Conservation (phyloP, 1,139 yeast genomes). For the Pichia sp. region DNA sequence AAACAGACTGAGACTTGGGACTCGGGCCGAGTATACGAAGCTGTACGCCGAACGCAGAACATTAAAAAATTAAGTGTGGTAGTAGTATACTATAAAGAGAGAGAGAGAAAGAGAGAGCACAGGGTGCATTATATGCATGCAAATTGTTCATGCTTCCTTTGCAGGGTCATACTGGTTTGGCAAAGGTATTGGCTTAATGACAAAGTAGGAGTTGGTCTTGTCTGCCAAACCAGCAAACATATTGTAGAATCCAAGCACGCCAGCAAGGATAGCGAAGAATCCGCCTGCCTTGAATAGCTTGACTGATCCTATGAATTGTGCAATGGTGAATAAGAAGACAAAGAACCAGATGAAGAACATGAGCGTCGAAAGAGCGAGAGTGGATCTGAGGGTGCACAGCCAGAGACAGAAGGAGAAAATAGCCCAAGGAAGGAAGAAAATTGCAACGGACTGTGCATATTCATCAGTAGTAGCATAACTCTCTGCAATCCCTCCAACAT, state of each 20-base stretch:
- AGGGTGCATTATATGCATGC: slow-evolving; percentile 31
- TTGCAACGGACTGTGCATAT: slow-evolving; percentile 47
- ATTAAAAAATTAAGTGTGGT: no score
- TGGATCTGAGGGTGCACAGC: slow-evolving; percentile 55
- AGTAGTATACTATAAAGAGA: no score
- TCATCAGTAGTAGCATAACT: slow-evolving; percentile 42
- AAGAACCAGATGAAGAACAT: slow-evolving; percentile 49
- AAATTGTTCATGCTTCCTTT: slow-evolving; percentile 4
- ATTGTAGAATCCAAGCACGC: slow-evolving; percentile 56
- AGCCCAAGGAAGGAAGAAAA: slow-evolving; percentile 60
- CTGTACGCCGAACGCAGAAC: no score
- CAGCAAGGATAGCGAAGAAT: slow-evolving; percentile 53
- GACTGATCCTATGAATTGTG: slow-evolving; percentile 42
- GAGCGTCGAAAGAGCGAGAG: slow-evolving; percentile 51
- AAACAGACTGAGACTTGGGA: no score
- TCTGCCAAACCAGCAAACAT: slow-evolving; percentile 38
- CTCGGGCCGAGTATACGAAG: no score
- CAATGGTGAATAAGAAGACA: slow-evolving; percentile 50
- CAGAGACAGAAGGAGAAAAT: slow-evolving; percentile 53
- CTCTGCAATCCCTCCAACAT: slow-evolving; percentile 46
- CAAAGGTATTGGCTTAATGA: slow-evolving; percentile 31
- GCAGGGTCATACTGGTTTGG: slow-evolving; percentile 26
- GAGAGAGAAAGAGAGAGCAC: no score
- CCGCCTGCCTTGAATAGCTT: slow-evolving; percentile 62
- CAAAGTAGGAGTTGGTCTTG: slow-evolving; percentile 33